Conservation (phyloP, 306 rosid species). For the Trifolium repens region DNA sequence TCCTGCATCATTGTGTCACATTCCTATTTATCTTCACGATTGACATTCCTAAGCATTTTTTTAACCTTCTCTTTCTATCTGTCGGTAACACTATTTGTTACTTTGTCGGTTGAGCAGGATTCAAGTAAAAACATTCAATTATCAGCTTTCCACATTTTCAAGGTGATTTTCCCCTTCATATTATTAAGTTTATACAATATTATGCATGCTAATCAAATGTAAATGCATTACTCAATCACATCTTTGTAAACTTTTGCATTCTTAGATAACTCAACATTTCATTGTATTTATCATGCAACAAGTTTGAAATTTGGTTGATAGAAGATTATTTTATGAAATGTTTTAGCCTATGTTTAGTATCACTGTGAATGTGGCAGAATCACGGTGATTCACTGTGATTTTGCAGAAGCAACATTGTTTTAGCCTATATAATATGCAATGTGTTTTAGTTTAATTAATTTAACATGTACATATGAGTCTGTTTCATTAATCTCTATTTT, state of each 20-base stretch:
- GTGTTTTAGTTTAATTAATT: too few relatives aligned
- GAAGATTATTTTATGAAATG: neutral
- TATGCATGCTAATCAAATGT: too few relatives aligned
- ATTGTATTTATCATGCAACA: neutral
- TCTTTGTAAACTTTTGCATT: neutral
- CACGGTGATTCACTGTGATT: too few relatives aligned
- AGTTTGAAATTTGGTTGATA: neutral
- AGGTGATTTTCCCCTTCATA: slow-evolving; percentile 55
- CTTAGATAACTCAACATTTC: neutral
- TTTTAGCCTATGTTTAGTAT: neutral
- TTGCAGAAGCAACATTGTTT: neutral
- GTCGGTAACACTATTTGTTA: neutral
- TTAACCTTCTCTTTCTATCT: neutral
- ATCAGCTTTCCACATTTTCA: slow-evolving; percentile 97
- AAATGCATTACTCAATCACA: neutral
- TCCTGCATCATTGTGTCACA: slow-evolving; percentile 21
- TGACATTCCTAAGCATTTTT: neutral
- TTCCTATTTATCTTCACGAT: too few relatives aligned
- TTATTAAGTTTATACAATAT: slow-evolving; percentile 18
- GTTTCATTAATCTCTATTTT: neutral
- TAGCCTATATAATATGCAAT: neutral
- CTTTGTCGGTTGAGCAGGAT: slow-evolving; percentile 59
- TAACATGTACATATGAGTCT: neutral
- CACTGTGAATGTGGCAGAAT: too few relatives aligned
- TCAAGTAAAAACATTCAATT: slow-evolving; percentile 93